Evolutionary conservation across 2,329 filamentous ascomycete genomes (phyloP).

Genomic region (Fusarium ramigenum): DNA sequence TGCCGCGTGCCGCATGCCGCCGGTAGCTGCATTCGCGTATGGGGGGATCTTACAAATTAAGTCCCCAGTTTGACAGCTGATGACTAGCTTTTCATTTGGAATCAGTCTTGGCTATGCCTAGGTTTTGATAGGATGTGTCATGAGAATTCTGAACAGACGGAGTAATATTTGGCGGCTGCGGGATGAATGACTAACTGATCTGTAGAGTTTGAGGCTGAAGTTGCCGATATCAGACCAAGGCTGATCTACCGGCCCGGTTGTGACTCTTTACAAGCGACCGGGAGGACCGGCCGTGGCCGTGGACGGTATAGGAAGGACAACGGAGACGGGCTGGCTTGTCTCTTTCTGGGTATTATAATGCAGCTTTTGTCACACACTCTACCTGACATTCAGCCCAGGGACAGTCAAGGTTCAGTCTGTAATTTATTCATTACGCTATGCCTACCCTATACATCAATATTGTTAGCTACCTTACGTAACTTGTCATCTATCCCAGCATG

Average conservation of each 20-base stretch:
- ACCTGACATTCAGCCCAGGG: neutral
- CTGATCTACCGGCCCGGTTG: slow-evolving; percentile 17
- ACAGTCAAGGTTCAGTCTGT: neutral
- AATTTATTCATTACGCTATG: too few species aligned
- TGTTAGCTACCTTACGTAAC: neutral
- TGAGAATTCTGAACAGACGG: neutral
- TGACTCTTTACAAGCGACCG: slow-evolving; percentile 11
- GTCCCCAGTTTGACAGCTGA: neutral
- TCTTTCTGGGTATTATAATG: neutral
- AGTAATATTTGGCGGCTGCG: neutral
- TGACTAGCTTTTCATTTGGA: neutral
- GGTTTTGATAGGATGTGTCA: neutral
- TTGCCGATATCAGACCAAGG: neutral
- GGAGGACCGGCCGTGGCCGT: neutral
- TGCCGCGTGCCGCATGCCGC: neutral
- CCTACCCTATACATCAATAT: neutral
- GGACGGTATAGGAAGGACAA: slow-evolving; percentile 14
- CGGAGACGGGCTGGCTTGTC: slow-evolving; percentile 1
- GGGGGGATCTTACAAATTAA: neutral
- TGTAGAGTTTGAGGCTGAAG: neutral
- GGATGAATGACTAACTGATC: neutral
- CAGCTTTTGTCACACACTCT: neutral
- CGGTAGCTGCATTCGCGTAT: neutral
- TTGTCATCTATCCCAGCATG: neutral
- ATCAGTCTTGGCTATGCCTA: neutral